Evolutionary conservation across 2,329 filamentous ascomycete genomes (phyloP).

Genomic region (Ophiostoma triangulosporum): DNA sequence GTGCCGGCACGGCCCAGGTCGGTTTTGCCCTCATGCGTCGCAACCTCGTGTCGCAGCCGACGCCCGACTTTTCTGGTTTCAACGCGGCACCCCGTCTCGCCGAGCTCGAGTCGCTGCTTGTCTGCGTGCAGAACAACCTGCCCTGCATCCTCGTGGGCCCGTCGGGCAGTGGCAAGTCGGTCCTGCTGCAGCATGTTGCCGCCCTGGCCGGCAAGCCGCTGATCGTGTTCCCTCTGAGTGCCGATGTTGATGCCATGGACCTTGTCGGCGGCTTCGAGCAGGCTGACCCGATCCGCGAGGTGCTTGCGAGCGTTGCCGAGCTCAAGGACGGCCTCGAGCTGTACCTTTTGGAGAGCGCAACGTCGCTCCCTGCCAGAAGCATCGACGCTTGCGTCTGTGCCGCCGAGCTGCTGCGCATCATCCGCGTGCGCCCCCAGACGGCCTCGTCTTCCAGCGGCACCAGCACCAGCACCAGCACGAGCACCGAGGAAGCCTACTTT

Average conservation of each 20-base stretch:
- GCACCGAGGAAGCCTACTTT: conserved; percentile 26
- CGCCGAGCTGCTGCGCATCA: conserved; percentile 37
- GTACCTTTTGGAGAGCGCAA: conserved; percentile 29
- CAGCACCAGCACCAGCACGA: no score
- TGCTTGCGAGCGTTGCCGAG: conserved; percentile 32
- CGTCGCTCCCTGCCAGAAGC: conserved; percentile 28
- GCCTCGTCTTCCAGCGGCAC: background rate
- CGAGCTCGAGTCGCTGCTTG: conserved; percentile 72
- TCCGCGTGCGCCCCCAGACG: conserved; percentile 21
- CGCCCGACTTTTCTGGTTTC: conserved; percentile 34
- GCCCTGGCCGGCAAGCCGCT: conserved; percentile 61
- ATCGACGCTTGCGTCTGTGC: conserved; percentile 20
- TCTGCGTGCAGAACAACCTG: conserved; percentile 75
- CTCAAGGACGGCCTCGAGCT: conserved; percentile 29
- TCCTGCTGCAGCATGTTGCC: conserved; percentile 68
- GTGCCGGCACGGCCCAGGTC: conserved; percentile 54
- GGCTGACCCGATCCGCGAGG: conserved; percentile 63
- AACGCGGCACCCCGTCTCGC: conserved; percentile 44
- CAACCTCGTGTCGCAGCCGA: conserved; percentile 37
- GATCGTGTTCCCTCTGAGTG: conserved; percentile 77
- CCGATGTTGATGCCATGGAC: conserved; percentile 94
- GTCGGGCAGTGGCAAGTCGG: conserved; percentile 77
- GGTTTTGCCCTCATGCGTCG: conserved; percentile 61
- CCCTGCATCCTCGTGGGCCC: conserved; percentile 80
- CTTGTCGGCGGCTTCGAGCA: conserved; percentile 95